Evolutionary conservation across 805 yeast genomes (phyloP).

Genomic region (Hanseniaspora lindneri): DNA sequence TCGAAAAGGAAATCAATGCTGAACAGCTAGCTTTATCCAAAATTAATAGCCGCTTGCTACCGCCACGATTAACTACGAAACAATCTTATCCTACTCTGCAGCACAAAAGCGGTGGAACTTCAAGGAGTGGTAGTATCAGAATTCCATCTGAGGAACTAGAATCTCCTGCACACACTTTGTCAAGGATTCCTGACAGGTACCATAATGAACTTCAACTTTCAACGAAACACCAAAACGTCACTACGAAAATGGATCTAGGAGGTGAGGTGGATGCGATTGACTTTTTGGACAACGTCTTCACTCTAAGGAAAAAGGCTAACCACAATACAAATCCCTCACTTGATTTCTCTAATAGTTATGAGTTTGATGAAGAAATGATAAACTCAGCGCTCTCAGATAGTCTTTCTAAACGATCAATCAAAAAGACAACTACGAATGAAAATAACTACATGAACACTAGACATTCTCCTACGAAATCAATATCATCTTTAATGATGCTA

Average conservation of each 20-base stretch:
- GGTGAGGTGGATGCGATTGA: constrained; percentile 6
- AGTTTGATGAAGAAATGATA: constrained; percentile 9
- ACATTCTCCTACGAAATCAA: constrained; percentile 28
- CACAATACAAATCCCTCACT: neutral
- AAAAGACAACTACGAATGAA: neutral
- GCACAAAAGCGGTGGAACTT: neutral
- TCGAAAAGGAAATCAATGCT: constrained; percentile 13
- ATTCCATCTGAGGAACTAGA: neutral
- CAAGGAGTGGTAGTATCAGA: neutral
- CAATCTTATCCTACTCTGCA: neutral
- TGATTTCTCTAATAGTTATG: neutral
- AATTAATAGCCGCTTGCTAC: constrained; percentile 26
- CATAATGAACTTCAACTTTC: neutral
- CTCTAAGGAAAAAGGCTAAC: constrained; percentile 1
- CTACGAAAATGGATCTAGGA: neutral
- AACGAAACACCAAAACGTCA: constrained; percentile 1
- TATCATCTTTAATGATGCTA: constrained; percentile 15
- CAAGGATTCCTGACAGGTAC: constrained; percentile 2
- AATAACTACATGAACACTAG: constrained; percentile 8
- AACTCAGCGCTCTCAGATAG: constrained; percentile 11
- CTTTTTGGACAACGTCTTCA: constrained; percentile 7
- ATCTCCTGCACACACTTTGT: neutral
- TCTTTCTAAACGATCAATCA: neutral
- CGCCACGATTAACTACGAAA: constrained; percentile 22
- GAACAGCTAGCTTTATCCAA: constrained; percentile 20